A percentile compares a stretch with the other conserved stretches of the same genome.
Evolutionary conservation across 23 red algal species (phyloP).

Genomic region (Gracilaria caudata): DNA sequence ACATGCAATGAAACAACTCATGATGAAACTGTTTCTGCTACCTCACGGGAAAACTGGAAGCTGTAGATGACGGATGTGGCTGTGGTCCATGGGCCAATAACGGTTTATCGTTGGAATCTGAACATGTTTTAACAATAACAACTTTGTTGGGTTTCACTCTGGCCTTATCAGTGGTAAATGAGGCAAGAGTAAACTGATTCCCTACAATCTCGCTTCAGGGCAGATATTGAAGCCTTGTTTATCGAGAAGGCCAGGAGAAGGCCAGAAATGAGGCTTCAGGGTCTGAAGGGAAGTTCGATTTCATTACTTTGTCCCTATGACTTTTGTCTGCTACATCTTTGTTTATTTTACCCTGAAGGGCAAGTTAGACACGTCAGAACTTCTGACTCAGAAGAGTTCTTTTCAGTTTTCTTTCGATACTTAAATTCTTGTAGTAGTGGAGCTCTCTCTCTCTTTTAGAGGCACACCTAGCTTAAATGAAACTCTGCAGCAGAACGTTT

Average conservation of each 20-base stretch:
- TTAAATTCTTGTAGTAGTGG: no score
- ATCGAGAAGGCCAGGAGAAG: background rate
- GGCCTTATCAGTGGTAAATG: background rate
- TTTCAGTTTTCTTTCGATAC: no score
- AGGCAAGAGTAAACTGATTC: background rate
- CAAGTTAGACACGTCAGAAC: no score
- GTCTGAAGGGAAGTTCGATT: background rate
- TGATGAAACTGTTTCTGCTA: background rate
- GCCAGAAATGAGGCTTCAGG: background rate
- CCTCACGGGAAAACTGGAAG: background rate
- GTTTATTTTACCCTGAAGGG: no score
- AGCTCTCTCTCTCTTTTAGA: no score
- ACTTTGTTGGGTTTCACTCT: background rate
- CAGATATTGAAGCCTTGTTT: background rate
- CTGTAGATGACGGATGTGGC: background rate
- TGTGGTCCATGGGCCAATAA: conserved; percentile 20
- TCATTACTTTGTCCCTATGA: background rate
- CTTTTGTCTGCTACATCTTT: background rate
- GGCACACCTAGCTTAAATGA: no score
- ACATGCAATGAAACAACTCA: background rate
- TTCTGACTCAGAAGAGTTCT: no score
- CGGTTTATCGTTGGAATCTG: conserved; percentile 11
- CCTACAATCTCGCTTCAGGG: background rate
- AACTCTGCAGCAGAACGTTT: no score
- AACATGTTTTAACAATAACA: background rate